Evolutionary conservation across 352 stramenopile genomes (phyloP).

Genomic region (Pythium dissimile): DNA sequence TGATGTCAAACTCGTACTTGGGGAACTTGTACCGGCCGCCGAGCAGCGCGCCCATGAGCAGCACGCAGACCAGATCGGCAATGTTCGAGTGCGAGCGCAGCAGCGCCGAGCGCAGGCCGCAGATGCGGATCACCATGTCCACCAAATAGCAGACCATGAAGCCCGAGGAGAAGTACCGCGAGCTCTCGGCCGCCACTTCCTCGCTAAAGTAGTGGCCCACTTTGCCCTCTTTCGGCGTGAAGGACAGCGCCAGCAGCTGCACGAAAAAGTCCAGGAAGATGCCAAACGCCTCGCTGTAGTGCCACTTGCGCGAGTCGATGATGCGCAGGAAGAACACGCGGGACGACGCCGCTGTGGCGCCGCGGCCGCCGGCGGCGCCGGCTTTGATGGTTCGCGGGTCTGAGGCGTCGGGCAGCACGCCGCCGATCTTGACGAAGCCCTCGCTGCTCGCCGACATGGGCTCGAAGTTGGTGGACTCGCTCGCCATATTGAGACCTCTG

Average conservation of each 20-base stretch:
- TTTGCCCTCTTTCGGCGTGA: constrained; percentile 42
- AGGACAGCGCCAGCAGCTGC: constrained; percentile 79
- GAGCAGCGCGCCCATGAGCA: constrained; percentile 58
- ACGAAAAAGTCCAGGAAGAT: constrained; percentile 87
- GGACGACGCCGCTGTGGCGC: constrained; percentile 29
- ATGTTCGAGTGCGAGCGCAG: constrained; percentile 83
- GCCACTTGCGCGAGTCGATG: constrained; percentile 87
- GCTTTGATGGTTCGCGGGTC: constrained; percentile 73
- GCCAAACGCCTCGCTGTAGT: constrained; percentile 83
- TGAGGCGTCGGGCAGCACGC: constrained; percentile 58
- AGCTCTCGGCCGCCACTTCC: constrained; percentile 60
- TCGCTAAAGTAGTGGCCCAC: constrained; percentile 43
- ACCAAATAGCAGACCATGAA: constrained; percentile 83
- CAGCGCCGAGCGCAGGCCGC: constrained; percentile 68
- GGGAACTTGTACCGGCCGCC: constrained; percentile 48
- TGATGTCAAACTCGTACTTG: constrained; percentile 67
- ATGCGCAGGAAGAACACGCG: constrained; percentile 80
- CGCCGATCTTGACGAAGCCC: constrained; percentile 79
- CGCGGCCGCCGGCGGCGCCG: constrained; percentile 5
- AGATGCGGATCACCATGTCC: constrained; percentile 77
- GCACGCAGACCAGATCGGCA: constrained; percentile 65
- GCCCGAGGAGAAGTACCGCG: constrained; percentile 67
- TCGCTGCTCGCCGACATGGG: constrained; percentile 33
- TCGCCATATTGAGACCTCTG: constrained; percentile 12
- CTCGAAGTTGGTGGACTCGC: constrained; percentile 50